Percentiles rank a stretch among this genome's conserved stretches.
Evolutionary conservation across 2,329 filamentous ascomycete species (phyloP).

Genomic region (Periconia sp.): DNA sequence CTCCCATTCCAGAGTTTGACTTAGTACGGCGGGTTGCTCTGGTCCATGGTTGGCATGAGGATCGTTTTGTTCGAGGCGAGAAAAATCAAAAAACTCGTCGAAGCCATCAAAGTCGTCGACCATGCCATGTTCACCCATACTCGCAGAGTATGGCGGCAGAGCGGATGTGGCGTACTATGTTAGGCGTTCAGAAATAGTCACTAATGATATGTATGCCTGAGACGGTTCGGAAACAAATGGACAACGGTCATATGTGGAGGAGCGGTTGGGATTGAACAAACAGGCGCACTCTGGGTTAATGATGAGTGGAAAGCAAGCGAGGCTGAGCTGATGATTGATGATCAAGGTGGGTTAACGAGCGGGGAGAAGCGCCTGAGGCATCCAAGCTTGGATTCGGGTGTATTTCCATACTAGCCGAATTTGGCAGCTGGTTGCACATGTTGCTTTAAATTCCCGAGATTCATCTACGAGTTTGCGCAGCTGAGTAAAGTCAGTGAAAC

Average conservation of each 20-base stretch:
- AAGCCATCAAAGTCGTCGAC: constrained; percentile 18
- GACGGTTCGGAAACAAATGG: neutral
- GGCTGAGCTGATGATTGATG: constrained; percentile 13
- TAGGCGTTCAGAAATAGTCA: constrained; percentile 9
- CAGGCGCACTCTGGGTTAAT: constrained; percentile 11
- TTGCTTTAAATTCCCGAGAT: neutral
- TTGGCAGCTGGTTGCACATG: neutral
- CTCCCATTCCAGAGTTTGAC: neutral
- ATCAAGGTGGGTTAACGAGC: constrained; percentile 26
- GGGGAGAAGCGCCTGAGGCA: constrained; percentile 19
- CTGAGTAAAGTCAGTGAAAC: neutral
- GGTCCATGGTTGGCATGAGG: constrained; percentile 2
- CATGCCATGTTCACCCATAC: constrained; percentile 12
- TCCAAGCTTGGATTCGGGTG: constrained; percentile 2
- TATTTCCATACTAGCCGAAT: constrained; percentile 2
- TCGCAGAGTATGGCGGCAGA: neutral
- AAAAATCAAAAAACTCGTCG: constrained; percentile 41
- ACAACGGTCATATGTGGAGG: constrained; percentile 1
- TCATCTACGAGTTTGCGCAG: constrained; percentile 2
- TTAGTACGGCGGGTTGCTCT: constrained; percentile 1
- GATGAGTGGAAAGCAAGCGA: constrained; percentile 10
- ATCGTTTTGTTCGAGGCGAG: constrained; percentile 26
- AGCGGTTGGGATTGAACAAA: constrained; percentile 16
- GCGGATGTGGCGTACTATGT: constrained; percentile 14
- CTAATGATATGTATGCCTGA: neutral